Percentiles rank a stretch among this genome's conserved stretches.
These are phyloP conservation scores for Ambrosia artemisiifolia DNA, from an alignment of 129 eudicot species.

Conservation along the genomic window DNA sequence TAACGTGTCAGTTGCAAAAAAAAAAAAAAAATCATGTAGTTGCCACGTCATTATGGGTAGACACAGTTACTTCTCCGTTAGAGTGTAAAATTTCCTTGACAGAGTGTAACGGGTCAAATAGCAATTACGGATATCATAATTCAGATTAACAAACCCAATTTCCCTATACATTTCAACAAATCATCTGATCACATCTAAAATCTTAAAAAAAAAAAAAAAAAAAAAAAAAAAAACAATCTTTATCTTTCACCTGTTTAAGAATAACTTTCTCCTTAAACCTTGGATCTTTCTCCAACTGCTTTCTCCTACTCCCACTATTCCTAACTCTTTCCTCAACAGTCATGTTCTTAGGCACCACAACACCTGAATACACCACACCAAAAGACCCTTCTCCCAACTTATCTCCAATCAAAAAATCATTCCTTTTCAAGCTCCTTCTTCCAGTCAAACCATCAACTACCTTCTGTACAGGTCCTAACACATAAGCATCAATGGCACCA, in stretches of 20 bases:
- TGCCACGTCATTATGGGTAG: too few relatives aligned
- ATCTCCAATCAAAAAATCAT: conserved; percentile 71
- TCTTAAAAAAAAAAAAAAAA: not conserved
- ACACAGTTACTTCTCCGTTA: too few relatives aligned
- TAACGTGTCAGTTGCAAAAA: too few relatives aligned
- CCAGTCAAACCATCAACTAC: conserved; percentile 60
- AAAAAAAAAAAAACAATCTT: too few relatives aligned
- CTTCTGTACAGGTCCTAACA: conserved; percentile 73
- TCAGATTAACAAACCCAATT: too few relatives aligned
- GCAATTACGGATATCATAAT: too few relatives aligned
- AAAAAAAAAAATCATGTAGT: too few relatives aligned
- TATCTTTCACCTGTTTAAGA: conserved; percentile 70
- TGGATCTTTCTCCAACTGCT: conserved; percentile 43
- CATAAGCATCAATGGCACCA: conserved; percentile 86
- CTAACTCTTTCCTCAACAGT: conserved; percentile 41
- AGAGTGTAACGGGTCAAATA: too few relatives aligned
- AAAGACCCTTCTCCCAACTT: conserved; percentile 91
- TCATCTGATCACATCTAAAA: not conserved
- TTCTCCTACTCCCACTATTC: conserved; percentile 50
- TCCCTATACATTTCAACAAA: not conserved
- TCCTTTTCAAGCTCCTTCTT: conserved; percentile 58
- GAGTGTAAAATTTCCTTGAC: too few relatives aligned
- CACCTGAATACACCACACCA: conserved; percentile 92
- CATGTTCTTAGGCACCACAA: conserved; percentile 67
- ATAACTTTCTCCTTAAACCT: conserved; percentile 85